Conservation (phyloP, 805 yeast genomes). For the Spathaspora sp. region DNA sequence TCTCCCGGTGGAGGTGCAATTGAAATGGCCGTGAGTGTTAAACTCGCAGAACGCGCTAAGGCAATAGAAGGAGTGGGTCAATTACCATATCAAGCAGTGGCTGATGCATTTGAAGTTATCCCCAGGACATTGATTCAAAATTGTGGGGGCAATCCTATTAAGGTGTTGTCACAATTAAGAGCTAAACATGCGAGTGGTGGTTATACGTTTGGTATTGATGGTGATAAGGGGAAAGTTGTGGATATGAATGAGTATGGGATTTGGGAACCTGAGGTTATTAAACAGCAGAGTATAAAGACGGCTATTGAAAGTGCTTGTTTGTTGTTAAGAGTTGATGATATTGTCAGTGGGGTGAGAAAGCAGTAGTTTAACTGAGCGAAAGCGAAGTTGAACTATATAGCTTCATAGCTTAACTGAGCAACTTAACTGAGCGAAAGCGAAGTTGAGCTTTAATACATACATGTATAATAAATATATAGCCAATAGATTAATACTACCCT, state of each 20-base stretch:
- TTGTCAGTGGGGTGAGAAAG: constrained; percentile 90
- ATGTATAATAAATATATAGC: too few species aligned
- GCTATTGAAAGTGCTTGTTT: constrained; percentile 96
- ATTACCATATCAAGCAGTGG: constrained; percentile 99
- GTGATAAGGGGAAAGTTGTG: constrained; percentile 88
- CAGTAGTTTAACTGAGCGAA: constrained; percentile 6
- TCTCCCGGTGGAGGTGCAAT: constrained; percentile 99
- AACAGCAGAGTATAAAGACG: constrained; percentile 96
- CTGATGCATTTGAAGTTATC: constrained; percentile 97
- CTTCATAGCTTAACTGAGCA: not conserved
- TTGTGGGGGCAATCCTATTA: constrained; percentile 95
- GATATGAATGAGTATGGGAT: constrained; percentile 96
- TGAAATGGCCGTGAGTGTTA: constrained; percentile 95
- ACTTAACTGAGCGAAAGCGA: too few species aligned
- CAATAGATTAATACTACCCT: too few species aligned
- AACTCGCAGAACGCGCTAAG: constrained; percentile 85
- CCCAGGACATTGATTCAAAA: constrained; percentile 97
- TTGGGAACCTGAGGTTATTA: constrained; percentile 99
- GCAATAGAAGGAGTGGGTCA: constrained; percentile 91
- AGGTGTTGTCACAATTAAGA: constrained; percentile 83
- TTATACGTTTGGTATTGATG: constrained; percentile 87
- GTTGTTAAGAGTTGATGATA: constrained; percentile 93
- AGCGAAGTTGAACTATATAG: not conserved
- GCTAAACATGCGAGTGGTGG: constrained; percentile 94
- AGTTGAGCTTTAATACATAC: too few species aligned